Conservation (phyloP, 2,329 filamentous ascomycete species). For the Diaporthe sp. region DNA sequence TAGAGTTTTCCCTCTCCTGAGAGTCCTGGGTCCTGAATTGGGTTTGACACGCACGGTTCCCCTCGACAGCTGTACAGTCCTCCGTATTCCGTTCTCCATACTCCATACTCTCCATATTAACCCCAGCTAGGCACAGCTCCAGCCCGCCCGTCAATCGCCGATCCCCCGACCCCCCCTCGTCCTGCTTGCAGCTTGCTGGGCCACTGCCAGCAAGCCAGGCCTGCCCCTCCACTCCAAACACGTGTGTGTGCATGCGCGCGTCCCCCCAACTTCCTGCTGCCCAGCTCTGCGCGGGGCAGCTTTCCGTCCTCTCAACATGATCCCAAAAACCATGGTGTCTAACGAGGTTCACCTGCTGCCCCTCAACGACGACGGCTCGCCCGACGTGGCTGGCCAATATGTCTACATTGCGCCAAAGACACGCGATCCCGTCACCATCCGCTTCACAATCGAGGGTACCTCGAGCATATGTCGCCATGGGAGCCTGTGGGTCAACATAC, state of each 20-base stretch:
- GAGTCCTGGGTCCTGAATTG: background rate
- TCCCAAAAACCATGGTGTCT: slow-evolving; percentile 73
- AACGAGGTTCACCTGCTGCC: slow-evolving; percentile 88
- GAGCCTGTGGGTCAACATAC: slow-evolving; percentile 97
- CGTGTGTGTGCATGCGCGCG: slow-evolving; percentile 37
- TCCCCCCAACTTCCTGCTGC: slow-evolving; percentile 32
- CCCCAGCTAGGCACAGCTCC: slow-evolving; percentile 30
- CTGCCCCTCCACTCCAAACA: slow-evolving; percentile 35
- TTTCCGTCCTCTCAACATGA: slow-evolving; percentile 59
- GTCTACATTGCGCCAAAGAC: slow-evolving; percentile 87
- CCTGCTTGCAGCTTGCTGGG: background rate
- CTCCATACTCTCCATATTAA: slow-evolving; percentile 23
- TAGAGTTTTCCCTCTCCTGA: background rate
- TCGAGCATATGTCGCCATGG: slow-evolving; percentile 96
- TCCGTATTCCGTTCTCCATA: background rate
- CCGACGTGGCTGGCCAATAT: slow-evolving; percentile 89
- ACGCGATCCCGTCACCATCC: slow-evolving; percentile 81
- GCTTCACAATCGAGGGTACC: slow-evolving; percentile 93
- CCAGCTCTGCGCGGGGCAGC: slow-evolving; percentile 39
- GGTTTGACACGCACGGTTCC: background rate
- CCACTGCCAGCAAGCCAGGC: slow-evolving; percentile 27
- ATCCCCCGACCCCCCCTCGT: slow-evolving; percentile 6
- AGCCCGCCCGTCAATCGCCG: slow-evolving; percentile 29
- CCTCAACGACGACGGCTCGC: slow-evolving; percentile 93
- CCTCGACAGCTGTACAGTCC: background rate